Evolutionary conservation across 2,329 filamentous ascomycete genomes (phyloP).

Genomic region (Bipolaris cookei): DNA sequence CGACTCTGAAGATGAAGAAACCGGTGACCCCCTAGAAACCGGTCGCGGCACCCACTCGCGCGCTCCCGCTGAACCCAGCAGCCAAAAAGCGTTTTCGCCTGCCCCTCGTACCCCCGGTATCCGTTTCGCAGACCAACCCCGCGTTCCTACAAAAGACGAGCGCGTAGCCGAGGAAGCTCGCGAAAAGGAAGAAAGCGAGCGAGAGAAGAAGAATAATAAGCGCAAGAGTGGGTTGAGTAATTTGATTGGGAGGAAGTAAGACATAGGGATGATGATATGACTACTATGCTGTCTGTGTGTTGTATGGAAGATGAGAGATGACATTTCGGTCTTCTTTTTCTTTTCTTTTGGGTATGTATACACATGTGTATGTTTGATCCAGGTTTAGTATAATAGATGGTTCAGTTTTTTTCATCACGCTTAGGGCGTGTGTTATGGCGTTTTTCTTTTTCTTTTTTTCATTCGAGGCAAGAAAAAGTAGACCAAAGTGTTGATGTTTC

Average conservation of each 20-base stretch:
- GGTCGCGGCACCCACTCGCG: slow-evolving; percentile 39
- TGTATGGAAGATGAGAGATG: neutral
- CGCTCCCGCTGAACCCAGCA: slow-evolving; percentile 9
- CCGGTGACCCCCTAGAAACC: slow-evolving; percentile 44
- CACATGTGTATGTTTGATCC: neutral
- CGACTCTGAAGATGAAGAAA: slow-evolving; percentile 44
- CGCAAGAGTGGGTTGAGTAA: slow-evolving; percentile 31
- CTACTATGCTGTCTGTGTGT: neutral
- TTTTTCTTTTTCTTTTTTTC: too few relatives aligned
- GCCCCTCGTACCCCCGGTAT: slow-evolving; percentile 59
- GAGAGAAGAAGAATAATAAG: slow-evolving; percentile 22
- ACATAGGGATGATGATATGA: neutral
- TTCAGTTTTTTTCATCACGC: too few relatives aligned
- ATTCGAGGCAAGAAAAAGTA: too few relatives aligned
- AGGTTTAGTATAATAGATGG: neutral
- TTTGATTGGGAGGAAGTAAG: slow-evolving; percentile 26
- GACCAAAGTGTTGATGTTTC: too few relatives aligned
- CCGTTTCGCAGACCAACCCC: slow-evolving; percentile 63
- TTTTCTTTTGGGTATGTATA: neutral
- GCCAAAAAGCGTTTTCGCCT: slow-evolving; percentile 17
- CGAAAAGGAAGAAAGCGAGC: slow-evolving; percentile 29
- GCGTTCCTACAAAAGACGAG: slow-evolving; percentile 45
- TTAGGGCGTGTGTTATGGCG: too few relatives aligned
- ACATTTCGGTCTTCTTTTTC: neutral
- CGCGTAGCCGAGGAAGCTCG: slow-evolving; percentile 32